A percentile compares a stretch with the other conserved stretches of the same genome.
These are phyloP conservation scores for Aureobasidium sp. DNA, from an alignment of 2,329 filamentous ascomycete species.

Conservation along the genomic window DNA sequence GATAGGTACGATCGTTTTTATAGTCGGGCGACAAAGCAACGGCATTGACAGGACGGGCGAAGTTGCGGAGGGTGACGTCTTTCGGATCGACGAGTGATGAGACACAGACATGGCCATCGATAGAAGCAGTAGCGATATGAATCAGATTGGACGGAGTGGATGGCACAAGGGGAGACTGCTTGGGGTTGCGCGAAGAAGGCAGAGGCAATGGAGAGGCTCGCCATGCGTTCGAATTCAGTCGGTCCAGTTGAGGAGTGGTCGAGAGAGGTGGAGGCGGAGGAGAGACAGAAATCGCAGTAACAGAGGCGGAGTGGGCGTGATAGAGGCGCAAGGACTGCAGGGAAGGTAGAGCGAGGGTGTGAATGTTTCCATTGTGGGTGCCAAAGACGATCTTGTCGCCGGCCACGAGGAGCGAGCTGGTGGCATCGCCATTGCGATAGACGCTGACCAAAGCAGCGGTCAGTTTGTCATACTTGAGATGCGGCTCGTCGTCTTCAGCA, in stretches of 20 bases:
- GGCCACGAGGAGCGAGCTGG: slow-evolving; percentile 79
- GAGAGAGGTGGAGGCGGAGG: slow-evolving; percentile 63
- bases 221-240: slow-evolving; percentile 14
- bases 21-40: slow-evolving; percentile 94
- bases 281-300: slow-evolving; percentile 84
- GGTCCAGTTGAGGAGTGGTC: neutral
- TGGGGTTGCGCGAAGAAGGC: slow-evolving; percentile 20
- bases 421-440: slow-evolving; percentile 92
- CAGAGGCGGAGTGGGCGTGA: slow-evolving; percentile 84
- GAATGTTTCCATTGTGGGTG: slow-evolving; percentile 93
- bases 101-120: slow-evolving; percentile 92
- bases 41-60: slow-evolving; percentile 83
- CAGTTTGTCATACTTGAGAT: slow-evolving; percentile 83
- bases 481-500: slow-evolving; percentile 74
- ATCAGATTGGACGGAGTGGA: slow-evolving; percentile 82
- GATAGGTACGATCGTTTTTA: slow-evolving; percentile 77
- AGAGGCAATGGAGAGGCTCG: slow-evolving; percentile 2
- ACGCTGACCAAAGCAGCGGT: slow-evolving; percentile 72
- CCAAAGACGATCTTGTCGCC: slow-evolving; percentile 97
- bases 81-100: slow-evolving; percentile 79
- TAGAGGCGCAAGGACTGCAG: slow-evolving; percentile 80
- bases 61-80: slow-evolving; percentile 87
- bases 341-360: slow-evolving; percentile 76
- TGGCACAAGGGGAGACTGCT: slow-evolving; percentile 54
- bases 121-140: slow-evolving; percentile 85